Base-by-base conservation (phyloP, 78 protist genomes). In the Dictyostelium brefeldianum region DNA sequence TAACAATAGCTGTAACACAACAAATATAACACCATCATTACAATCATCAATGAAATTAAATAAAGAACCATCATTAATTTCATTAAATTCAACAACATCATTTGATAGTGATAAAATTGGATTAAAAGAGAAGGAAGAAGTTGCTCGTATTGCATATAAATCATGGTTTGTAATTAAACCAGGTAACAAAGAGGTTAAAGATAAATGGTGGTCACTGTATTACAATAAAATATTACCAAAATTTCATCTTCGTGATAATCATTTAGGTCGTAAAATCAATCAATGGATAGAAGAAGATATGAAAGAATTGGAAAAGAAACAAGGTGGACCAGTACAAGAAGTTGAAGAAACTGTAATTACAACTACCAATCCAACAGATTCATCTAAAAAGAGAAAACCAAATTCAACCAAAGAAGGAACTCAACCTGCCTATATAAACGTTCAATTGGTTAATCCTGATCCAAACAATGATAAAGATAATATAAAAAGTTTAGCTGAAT, bases 261-360 rank as follows among this genome's bases (percentile, higher is more conserved):
- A 83, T 54, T 41, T 83, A 4, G 90, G 90, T 29, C 74, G 90
- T 50, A 83, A 83, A 71, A 83, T 83, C 5, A 83, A 83, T 41
- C 90, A 83, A 71, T 83, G 90, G 90, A 83, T 83, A 18, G 90
- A 83, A 83, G 90, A 83, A 25, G 90, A 83, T 71, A 83, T 83
- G 90, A 83, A 53, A 48, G 90, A 83, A 11, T 15, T 71, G 3
- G 90, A 71, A 36, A 71, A 69, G 36, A 78, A 83, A 83, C 46
- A 47, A 6, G 79, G 75, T 67, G 77, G 56, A 20, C 20, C 36
- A 12, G n/a, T 71, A 20, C 12, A 36, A 18, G 29, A n/a, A 41
- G 20, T 25, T 10, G 89, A 59, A 1, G 65, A 65, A 65, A 50
- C 74, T 10, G 57, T 73, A 17, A 18, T 50, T 15, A 46, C n/a